These are phyloP conservation scores for Fusarium verrucosum DNA, from an alignment of 2,329 filamentous ascomycete species.

Conservation along the genomic window DNA sequence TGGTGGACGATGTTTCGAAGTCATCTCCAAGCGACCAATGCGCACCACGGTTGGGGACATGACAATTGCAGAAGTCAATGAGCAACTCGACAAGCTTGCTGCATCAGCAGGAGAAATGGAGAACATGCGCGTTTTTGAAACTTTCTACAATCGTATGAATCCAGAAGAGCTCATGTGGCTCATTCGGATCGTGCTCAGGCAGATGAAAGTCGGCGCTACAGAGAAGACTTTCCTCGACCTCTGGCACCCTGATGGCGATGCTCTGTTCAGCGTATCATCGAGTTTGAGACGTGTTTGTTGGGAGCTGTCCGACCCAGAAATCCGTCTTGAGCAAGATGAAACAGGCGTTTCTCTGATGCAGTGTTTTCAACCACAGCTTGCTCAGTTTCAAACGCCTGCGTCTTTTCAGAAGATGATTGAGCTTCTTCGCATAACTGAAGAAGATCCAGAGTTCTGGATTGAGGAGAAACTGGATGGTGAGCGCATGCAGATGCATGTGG, in stretches of 20 bases:
- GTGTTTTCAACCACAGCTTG: slow-evolving; percentile 95
- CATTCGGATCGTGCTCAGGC: slow-evolving; percentile 89
- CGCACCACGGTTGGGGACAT: slow-evolving; percentile 77
- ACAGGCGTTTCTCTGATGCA: slow-evolving; percentile 85
- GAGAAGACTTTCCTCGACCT: slow-evolving; percentile 88
- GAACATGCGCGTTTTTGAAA: slow-evolving; percentile 80
- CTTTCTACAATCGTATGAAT: slow-evolving; percentile 92
- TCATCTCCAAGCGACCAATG: slow-evolving; percentile 85
- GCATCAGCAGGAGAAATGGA: slow-evolving; percentile 81
- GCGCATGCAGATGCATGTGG: slow-evolving; percentile 95
- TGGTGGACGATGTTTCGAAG: slow-evolving; percentile 85
- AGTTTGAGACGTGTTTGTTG: slow-evolving; percentile 92
- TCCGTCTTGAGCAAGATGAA: slow-evolving; percentile 79
- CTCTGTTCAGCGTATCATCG: slow-evolving; percentile 88
- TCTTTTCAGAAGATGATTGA: slow-evolving; percentile 81
- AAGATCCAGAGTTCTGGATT: slow-evolving; percentile 88
- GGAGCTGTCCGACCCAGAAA: slow-evolving; percentile 80
- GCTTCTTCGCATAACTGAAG: slow-evolving; percentile 70
- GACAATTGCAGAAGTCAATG: slow-evolving; percentile 90
- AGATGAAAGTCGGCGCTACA: slow-evolving; percentile 77
- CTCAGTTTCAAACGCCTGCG: slow-evolving; percentile 86
- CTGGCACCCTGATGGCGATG: slow-evolving; percentile 82
- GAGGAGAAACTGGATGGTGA: slow-evolving; percentile 98
- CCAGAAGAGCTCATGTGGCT: slow-evolving; percentile 94
- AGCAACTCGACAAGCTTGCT: slow-evolving; percentile 80